Evolutionary conservation across 257 asterid genomes (phyloP).

Genomic region (Gynochthodes officinalis): DNA sequence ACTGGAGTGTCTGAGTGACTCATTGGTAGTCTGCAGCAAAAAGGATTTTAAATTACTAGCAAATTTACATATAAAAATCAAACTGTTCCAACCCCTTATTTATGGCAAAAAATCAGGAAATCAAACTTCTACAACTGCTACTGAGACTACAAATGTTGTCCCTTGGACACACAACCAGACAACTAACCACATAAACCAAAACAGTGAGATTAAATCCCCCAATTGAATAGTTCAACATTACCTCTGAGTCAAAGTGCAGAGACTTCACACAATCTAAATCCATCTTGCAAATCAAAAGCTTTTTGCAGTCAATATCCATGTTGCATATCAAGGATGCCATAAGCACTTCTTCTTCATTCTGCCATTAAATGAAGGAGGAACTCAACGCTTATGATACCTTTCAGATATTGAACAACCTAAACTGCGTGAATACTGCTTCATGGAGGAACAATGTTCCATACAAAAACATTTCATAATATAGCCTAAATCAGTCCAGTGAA

Average conservation of each 20-base stretch:
- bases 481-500: not conserved
- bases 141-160: not conserved
- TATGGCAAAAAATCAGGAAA: not conserved
- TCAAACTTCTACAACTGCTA: not conserved
- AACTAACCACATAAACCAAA: not conserved
- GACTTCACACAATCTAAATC: constrained; percentile 78
- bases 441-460: not conserved
- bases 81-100: not conserved
- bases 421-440: not conserved
- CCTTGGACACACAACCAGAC: not conserved
- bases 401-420: not conserved
- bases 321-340: constrained; percentile 92
- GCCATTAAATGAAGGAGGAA: constrained; percentile 23
- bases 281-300: constrained; percentile 89
- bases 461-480: not conserved
- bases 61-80: too few relatives aligned
- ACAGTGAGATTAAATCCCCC: not conserved
- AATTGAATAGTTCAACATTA: constrained; percentile 21
- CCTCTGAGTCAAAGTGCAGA: constrained; percentile 88
- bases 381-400: not conserved
- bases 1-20: constrained; percentile 28
- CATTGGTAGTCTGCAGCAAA: constrained; percentile 43
- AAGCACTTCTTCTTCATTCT: constrained; percentile 76
- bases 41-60: not conserved
- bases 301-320: constrained; percentile 64